A percentile compares a stretch with the other conserved stretches of the same genome.
Evolutionary conservation across 2,329 filamentous ascomycete genomes (phyloP).

Genomic region (Hypocreales sp.): DNA sequence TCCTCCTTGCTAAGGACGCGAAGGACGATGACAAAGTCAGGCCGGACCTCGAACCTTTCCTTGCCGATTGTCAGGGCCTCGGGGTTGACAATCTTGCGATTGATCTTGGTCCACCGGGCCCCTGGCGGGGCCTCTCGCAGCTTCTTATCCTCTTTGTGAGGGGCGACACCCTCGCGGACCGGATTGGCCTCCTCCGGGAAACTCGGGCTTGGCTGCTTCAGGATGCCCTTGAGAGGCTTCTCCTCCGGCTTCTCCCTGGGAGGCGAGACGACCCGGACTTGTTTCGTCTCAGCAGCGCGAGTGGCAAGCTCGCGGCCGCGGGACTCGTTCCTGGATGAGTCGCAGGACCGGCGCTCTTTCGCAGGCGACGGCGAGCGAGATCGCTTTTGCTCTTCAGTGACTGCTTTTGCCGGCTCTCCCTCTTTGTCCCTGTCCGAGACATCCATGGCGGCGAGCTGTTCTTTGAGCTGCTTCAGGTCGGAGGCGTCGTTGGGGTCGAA

Average conservation of each 20-base stretch:
- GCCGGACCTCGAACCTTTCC: conserved; percentile 81
- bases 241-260: conserved; percentile 47
- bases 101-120: conserved; percentile 89
- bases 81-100: conserved; percentile 74
- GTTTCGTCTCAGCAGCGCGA: conserved; percentile 23
- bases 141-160: conserved; percentile 75
- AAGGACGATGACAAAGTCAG: conserved; percentile 86
- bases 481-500: conserved; percentile 39
- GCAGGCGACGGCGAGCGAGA: conserved; percentile 7
- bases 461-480: conserved; percentile 32
- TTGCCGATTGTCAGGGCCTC: conserved; percentile 75
- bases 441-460: conserved; percentile 29
- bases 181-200: conserved; percentile 81
- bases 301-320: conserved; percentile 25
- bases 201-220: conserved; percentile 65
- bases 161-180: conserved; percentile 77
- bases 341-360: conserved; percentile 4
- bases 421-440: conserved; percentile 9
- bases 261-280: conserved; percentile 58
- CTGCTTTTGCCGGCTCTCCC: conserved; percentile 1
- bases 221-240: conserved; percentile 65
- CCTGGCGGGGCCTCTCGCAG: conserved; percentile 56
- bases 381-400: conserved; percentile 1
- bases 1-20: conserved; percentile 78
- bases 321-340: conserved; percentile 13